Conservation (phyloP, 768 basidiomycete species). For the Psilocybe sp. region DNA sequence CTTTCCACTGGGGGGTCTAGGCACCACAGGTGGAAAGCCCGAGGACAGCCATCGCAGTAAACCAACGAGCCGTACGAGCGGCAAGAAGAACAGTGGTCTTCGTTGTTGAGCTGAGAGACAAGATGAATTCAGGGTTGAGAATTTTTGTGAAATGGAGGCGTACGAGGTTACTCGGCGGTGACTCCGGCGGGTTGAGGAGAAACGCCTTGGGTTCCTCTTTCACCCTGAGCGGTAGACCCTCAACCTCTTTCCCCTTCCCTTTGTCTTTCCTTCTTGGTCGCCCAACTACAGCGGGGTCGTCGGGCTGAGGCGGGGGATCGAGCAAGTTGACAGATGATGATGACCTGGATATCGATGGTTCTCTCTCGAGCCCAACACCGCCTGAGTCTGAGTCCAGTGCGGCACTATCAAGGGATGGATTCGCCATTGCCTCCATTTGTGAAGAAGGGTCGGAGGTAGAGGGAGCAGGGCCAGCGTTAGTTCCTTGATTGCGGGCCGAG, state of each 20-base stretch:
- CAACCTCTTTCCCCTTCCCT: conserved; percentile 51
- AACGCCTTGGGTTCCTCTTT: conserved; percentile 52
- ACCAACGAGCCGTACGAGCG: conserved; percentile 81
- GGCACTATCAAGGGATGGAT: conserved; percentile 39
- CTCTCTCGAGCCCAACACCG: conserved; percentile 56
- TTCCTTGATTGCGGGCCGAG: conserved; percentile 63
- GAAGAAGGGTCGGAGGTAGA: conserved; percentile 27
- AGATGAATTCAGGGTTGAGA: conserved; percentile 7
- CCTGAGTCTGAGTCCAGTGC: conserved; percentile 50
- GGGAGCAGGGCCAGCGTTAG: conserved; percentile 31
- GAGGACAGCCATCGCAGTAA: conserved; percentile 96
- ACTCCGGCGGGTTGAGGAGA: conserved; percentile 43
- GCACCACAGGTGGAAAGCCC: conserved; percentile 95
- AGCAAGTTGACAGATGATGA: conserved; percentile 47
- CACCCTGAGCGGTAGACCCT: conserved; percentile 35
- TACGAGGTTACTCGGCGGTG: conserved; percentile 39
- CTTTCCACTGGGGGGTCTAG: conserved; percentile 93
- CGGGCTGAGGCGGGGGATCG: conserved; percentile 22
- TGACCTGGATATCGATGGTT: conserved; percentile 60
- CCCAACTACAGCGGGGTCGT: conserved; percentile 17
- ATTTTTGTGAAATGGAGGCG: conserved; percentile 16
- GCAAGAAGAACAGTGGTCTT: conserved; percentile 86
- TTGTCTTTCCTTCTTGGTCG: conserved; percentile 47
- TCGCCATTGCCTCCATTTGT: conserved; percentile 33
- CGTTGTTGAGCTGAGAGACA: conserved; percentile 49